Evolutionary conservation across 2,329 filamentous ascomycete species (phyloP).

Genomic region (Penicillium corylophilum): DNA sequence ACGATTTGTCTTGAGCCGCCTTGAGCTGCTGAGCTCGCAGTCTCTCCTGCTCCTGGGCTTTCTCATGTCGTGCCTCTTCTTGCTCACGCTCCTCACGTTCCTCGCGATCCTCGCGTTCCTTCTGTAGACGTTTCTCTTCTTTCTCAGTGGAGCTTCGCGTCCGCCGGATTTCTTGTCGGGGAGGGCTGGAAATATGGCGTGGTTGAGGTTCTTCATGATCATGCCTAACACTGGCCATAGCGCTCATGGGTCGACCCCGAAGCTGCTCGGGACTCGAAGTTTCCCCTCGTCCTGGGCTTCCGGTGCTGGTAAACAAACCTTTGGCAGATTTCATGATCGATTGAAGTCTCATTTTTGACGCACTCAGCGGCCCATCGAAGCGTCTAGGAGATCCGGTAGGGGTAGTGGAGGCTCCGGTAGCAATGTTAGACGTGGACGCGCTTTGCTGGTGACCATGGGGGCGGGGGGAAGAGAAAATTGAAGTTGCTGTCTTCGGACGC

Average conservation of each 20-base stretch:
- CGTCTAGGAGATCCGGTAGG: constrained; percentile 57
- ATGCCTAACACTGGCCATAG: constrained; percentile 19
- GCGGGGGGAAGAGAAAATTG: constrained; percentile 55
- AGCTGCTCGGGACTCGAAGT: constrained; percentile 46
- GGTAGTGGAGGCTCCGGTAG: constrained; percentile 55
- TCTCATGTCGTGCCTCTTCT: constrained; percentile 40
- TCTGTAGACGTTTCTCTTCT: constrained; percentile 43
- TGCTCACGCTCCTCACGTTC: constrained; percentile 31
- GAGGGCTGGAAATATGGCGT: constrained; percentile 30
- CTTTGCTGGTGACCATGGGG: constrained; percentile 57
- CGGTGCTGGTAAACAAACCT: constrained; percentile 77
- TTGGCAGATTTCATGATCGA: constrained; percentile 87
- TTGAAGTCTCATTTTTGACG: constrained; percentile 88
- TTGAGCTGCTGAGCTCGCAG: constrained; percentile 33
- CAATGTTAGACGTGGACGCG: constrained; percentile 59
- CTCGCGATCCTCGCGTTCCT: constrained; percentile 33
- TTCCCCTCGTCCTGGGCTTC: constrained; percentile 58
- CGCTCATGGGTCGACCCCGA: constrained; percentile 27
- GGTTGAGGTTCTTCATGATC: constrained; percentile 20
- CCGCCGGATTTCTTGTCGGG: constrained; percentile 44
- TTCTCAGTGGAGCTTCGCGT: constrained; percentile 61
- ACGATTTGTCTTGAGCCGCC: constrained; percentile 32
- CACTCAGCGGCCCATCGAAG: constrained; percentile 79
- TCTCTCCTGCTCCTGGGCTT: constrained; percentile 35
- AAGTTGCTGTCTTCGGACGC: constrained; percentile 66